A percentile compares a stretch with the other conserved stretches of the same genome.
These are phyloP conservation scores for Trametes sanguinea DNA, from an alignment of 768 basidiomycete genomes.

Conservation along the genomic window DNA sequence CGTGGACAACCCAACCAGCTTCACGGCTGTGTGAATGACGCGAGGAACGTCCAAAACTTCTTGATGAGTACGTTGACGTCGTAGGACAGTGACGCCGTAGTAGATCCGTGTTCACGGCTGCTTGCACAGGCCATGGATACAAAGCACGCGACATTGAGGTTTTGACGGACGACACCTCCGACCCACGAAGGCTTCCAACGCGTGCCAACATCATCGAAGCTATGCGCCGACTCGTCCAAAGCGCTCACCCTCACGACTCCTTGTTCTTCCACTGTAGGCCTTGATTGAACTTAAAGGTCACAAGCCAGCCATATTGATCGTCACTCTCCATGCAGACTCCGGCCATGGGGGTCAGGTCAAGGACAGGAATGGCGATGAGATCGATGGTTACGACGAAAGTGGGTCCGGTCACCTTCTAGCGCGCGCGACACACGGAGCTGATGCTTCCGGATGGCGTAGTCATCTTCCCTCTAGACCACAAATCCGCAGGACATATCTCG, in stretches of 20 bases:
- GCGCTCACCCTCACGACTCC: slow-evolving; percentile 79
- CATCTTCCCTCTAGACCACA: slow-evolving; percentile 82
- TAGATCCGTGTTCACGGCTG: background rate
- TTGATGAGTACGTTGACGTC: slow-evolving; percentile 48
- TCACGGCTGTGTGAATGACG: slow-evolving; percentile 91
- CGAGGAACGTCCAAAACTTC: slow-evolving; percentile 77
- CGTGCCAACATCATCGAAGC: slow-evolving; percentile 79
- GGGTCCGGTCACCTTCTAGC: background rate
- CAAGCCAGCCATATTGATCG: no score
- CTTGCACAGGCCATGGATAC: slow-evolving; percentile 22
- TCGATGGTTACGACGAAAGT: slow-evolving; percentile 85
- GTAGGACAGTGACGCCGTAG: background rate
- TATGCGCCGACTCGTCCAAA: slow-evolving; percentile 91
- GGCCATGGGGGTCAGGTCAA: slow-evolving; percentile 93
- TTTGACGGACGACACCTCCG: slow-evolving; percentile 73
- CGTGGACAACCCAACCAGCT: slow-evolving; percentile 65
- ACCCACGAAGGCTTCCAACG: slow-evolving; percentile 72
- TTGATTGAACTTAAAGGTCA: background rate
- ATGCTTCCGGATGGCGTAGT: slow-evolving; percentile 41
- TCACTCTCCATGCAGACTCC: slow-evolving; percentile 54
- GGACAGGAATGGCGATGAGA: slow-evolving; percentile 82
- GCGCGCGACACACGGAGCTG: background rate
- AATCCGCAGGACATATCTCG: slow-evolving; percentile 73
- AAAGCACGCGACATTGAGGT: slow-evolving; percentile 77
- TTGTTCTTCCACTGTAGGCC: slow-evolving; percentile 76